Evolutionary conservation across 371 early-diverging fungal genomes (phyloP).

Genomic region (Mortierella sp.): DNA sequence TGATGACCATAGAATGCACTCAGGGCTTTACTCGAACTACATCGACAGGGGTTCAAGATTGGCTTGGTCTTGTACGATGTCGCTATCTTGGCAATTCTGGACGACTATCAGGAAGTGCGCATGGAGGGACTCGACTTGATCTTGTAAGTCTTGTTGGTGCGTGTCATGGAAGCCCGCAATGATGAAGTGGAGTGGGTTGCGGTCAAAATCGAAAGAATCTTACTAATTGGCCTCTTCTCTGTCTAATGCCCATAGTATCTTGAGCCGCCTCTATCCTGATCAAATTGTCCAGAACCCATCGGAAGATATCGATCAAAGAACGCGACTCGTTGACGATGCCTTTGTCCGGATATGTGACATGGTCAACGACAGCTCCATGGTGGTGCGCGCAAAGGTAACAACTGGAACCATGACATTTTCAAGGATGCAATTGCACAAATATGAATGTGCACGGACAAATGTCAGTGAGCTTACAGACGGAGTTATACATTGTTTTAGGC

Average conservation of each 20-base stretch:
- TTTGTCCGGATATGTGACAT: slow-evolving; percentile 83
- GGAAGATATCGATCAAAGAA: slow-evolving; percentile 60
- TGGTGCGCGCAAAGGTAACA: slow-evolving; percentile 69
- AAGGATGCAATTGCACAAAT: background rate
- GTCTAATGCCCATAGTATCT: slow-evolving; percentile 33
- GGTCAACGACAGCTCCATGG: slow-evolving; percentile 79
- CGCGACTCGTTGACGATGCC: slow-evolving; percentile 81
- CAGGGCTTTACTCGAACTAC: slow-evolving; percentile 66
- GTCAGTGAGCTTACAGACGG: background rate
- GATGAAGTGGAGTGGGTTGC: too few relatives aligned
- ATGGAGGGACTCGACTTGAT: slow-evolving; percentile 74
- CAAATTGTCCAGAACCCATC: slow-evolving; percentile 61
- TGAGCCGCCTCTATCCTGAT: slow-evolving; percentile 66
- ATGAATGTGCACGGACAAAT: background rate
- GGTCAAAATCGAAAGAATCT: too few relatives aligned
- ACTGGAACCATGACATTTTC: background rate
- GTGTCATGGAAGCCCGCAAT: background rate
- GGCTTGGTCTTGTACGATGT: slow-evolving; percentile 68
- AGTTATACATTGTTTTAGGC: slow-evolving; percentile 57
- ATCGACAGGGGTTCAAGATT: slow-evolving; percentile 63
- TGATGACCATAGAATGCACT: slow-evolving; percentile 61
- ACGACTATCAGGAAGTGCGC: slow-evolving; percentile 80
- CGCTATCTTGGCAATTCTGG: slow-evolving; percentile 69
- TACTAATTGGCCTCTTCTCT: too few relatives aligned
- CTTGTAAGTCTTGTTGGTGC: slow-evolving; percentile 60